These are phyloP conservation scores for Populus nigra DNA, from an alignment of 345 rosid genomes.

Conservation along the genomic window DNA sequence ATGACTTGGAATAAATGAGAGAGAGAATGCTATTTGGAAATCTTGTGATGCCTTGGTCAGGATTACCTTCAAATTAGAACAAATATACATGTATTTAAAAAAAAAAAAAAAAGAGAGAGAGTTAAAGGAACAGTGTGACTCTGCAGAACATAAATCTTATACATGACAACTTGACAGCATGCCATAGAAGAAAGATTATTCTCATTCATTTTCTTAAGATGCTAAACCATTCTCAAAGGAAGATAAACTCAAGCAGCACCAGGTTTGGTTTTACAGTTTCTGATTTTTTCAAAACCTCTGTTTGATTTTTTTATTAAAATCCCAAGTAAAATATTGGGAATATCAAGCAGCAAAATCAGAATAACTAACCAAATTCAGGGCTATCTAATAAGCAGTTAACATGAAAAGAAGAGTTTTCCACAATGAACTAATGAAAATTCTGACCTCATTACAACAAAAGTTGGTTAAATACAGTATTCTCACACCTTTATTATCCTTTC, in stretches of 20 bases:
- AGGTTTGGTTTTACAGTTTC: neutral
- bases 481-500: neutral
- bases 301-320: neutral
- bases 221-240: too few species aligned
- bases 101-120: neutral
- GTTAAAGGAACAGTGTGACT: neutral
- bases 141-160: neutral
- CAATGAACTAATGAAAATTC: too few species aligned
- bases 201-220: neutral
- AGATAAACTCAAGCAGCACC: neutral
- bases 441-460: too few species aligned
- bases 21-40: slow-evolving; percentile 50
- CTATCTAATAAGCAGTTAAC: neutral
- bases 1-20: slow-evolving; percentile 46
- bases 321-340: neutral
- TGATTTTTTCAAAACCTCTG: neutral
- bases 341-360: neutral
- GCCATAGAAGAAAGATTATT: neutral
- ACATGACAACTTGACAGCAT: neutral
- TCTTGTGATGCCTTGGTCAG: slow-evolving; percentile 44
- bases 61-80: slow-evolving; percentile 47
- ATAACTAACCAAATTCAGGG: neutral
- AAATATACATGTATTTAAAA: neutral
- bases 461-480: too few species aligned
- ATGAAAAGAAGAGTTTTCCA: neutral